Evolutionary conservation across 805 yeast genomes (phyloP).

Genomic region (Lipomyces spencermartinsiae): DNA sequence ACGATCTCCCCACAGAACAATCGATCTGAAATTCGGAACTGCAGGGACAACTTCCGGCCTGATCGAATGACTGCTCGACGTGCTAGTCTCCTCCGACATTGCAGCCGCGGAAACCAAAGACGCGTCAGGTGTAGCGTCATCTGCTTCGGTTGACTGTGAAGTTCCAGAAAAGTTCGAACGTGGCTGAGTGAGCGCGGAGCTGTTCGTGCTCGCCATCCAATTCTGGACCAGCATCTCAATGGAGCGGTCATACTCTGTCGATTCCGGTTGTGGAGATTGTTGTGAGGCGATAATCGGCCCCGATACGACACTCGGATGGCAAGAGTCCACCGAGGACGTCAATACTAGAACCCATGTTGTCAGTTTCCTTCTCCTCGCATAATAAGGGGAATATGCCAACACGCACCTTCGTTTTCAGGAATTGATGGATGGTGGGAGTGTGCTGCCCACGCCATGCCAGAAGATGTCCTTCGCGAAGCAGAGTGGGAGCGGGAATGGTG

Average conservation of each 20-base stretch:
- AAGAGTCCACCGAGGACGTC: not conserved
- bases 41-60: not conserved
- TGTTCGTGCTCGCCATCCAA: constrained; percentile 25
- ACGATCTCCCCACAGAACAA: constrained; percentile 20
- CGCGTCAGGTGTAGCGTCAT: not conserved
- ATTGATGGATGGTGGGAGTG: constrained; percentile 35
- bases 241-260: constrained; percentile 29
- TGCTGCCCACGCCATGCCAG: constrained; percentile 22
- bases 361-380: not conserved
- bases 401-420: constrained; percentile 35
- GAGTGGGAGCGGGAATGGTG: constrained; percentile 25
- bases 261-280: not conserved
- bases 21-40: constrained; percentile 1
- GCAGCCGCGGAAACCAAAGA: not conserved
- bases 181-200: not conserved
- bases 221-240: constrained; percentile 26
- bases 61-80: not conserved
- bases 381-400: not conserved
- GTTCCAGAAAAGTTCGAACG: not conserved
- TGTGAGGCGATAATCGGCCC: not conserved
- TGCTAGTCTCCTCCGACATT: not conserved
- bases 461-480: constrained; percentile 29
- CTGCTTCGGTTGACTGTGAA: not conserved
- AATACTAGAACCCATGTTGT: not conserved
- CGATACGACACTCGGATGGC: not conserved